Evolutionary conservation across 2,329 filamentous ascomycete genomes (phyloP).

Genomic region (Hymenoscyphus repandus): DNA sequence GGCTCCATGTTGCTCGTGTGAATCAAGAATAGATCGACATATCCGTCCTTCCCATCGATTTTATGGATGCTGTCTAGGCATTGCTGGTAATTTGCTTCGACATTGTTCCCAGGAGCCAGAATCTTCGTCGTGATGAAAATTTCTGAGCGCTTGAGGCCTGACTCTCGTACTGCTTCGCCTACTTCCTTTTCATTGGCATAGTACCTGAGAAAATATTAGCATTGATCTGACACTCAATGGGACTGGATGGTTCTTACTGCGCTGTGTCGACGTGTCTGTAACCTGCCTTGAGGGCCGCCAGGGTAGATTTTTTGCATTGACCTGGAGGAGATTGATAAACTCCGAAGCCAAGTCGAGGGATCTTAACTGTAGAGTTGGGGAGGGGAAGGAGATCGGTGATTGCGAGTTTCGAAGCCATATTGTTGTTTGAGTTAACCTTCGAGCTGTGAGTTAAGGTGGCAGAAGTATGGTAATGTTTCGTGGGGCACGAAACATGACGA

Average conservation of each 20-base stretch:
- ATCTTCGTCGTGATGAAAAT: slow-evolving; percentile 71
- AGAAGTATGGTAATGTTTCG: too few relatives aligned
- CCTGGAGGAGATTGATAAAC: slow-evolving; percentile 57
- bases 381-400: slow-evolving; percentile 21
- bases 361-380: slow-evolving; percentile 36
- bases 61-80: slow-evolving; percentile 9
- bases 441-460: too few relatives aligned
- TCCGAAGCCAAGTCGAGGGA: slow-evolving; percentile 67
- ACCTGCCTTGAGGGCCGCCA: slow-evolving; percentile 50
- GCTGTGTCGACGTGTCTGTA: slow-evolving; percentile 65
- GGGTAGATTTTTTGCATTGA: slow-evolving; percentile 52
- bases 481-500: too few relatives aligned
- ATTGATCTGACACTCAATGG: neutral
- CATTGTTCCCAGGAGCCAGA: slow-evolving; percentile 44
- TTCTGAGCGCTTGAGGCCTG: slow-evolving; percentile 49
- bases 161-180: slow-evolving; percentile 55
- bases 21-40: slow-evolving; percentile 49
- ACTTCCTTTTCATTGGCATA: slow-evolving; percentile 67
- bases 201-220: slow-evolving; percentile 40
- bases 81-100: slow-evolving; percentile 51
- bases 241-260: slow-evolving; percentile 20
- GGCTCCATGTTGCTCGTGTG: slow-evolving; percentile 56
- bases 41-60: slow-evolving; percentile 11
- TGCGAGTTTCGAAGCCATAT: slow-evolving; percentile 13
- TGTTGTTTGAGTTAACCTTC: too few relatives aligned